Evolutionary conservation across 2,329 filamentous ascomycete species (phyloP), one percentile per base, ranked within the genome.

Genomic region (Cladobotryum mycophilum): DNA sequence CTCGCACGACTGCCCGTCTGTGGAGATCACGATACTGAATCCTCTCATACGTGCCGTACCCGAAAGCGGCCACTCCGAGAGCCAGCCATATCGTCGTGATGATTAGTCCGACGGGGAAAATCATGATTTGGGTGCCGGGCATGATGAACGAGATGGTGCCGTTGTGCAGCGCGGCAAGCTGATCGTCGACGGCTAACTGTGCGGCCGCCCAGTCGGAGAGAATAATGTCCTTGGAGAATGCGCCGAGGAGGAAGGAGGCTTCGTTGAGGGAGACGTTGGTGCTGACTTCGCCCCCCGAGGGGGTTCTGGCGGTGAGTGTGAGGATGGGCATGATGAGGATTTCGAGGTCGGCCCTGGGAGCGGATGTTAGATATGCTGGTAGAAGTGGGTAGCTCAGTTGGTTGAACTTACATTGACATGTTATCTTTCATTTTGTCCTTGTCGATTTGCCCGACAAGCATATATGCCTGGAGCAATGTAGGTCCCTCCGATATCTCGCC

Each of bases 401-500:
- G 22, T 40, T 9, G 42, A 33, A 67, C 84, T 70, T 74, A 88
- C 85, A 79, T 77, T 53, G 76, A 77, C 73, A 85, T 78, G 30
- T 75, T 71, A 1, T 71, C 63, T 3, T 68, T 63, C 73, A 88
- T 75, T 43, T 77, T 63, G 48, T 74, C 68, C 48, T 71, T 60
- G 64, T 86, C 82, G 61, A 89, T 82, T 66, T 84, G 78, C 14
- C 86, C 86, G 33, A 87, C 74, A 59, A 89, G 86, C 64, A 81
- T 73, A 60, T 86, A 86, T 13, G 79, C 74, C 65, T 85, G 84
- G 41, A 87, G 65, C 48, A 81, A 60, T 37, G 64, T 64, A 17
- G 74, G 72, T 6, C 55, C 53, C 15, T 49, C 41, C 6, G 35
- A 9, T 3, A 13, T n/a, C 12, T 41, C 22, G 17, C 12, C 51